Evolutionary conservation across 164 flowering plant genomes (phyloP).

Genomic region (Stephania yunnanensis): DNA sequence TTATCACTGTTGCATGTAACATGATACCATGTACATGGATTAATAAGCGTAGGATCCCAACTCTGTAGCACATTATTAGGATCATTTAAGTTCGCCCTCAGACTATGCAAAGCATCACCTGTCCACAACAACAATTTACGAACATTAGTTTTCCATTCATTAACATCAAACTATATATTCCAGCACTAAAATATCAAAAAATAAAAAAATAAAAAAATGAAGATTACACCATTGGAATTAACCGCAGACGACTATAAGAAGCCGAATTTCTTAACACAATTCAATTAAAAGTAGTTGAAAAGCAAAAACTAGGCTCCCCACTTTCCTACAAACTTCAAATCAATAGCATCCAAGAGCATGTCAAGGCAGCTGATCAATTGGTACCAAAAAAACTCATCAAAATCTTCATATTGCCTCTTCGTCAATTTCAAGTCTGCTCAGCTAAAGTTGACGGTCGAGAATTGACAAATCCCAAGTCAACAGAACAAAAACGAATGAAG

Average conservation of each 20-base stretch:
- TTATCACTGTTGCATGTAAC: conserved; percentile 90
- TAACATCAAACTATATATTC: not conserved
- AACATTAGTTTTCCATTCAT: not conserved
- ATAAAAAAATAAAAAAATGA: no score
- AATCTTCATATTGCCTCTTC: not conserved
- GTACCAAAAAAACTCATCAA: not conserved
- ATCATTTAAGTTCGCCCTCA: conserved; percentile 64
- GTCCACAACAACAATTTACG: conserved; percentile 16
- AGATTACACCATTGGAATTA: no score
- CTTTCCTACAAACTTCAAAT: not conserved
- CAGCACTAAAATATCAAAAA: no score
- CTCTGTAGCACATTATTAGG: conserved; percentile 88
- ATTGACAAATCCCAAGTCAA: not conserved
- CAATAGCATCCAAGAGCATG: no score
- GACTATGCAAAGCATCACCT: conserved; percentile 88
- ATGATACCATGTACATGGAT: conserved; percentile 97
- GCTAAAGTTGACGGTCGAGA: not conserved
- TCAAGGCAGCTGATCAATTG: not conserved
- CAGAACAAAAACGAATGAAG: no score
- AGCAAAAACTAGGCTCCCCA: not conserved
- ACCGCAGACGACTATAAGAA: no score
- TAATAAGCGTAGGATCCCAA: conserved; percentile 95
- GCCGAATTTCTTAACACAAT: no score
- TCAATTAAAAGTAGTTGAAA: no score
- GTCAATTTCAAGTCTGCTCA: no score